Evolutionary conservation across 2,329 filamentous ascomycete genomes (phyloP), one percentile per base, ranked within the genome.

Genomic region (Pyrenophora seminiperda): DNA sequence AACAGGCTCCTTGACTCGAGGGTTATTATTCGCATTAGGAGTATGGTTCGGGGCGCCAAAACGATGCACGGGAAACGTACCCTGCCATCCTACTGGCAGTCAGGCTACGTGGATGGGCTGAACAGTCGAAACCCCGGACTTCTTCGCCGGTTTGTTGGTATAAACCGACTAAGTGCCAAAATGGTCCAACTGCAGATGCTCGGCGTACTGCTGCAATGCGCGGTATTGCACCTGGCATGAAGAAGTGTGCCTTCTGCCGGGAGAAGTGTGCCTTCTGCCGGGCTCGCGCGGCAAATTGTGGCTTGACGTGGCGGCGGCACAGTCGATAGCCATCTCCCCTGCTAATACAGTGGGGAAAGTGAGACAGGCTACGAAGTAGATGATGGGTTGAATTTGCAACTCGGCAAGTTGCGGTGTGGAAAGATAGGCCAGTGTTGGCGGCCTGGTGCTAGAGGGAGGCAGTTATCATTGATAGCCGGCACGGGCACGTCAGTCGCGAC

Each of bases 331-430:
- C 31, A 47, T 30, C 31, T 29, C 22, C 33, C 38, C 47, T 38
- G 31, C 24, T 22, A 30, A 32, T 31, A 38, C 24, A 17, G 29
- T 11, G 17, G 7, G 20, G 24, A 22, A 32, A 22, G 36, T 33
- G 22, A 29, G 11, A 27, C 24, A 41, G 5, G 13, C 37, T 31
- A n/a, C n/a, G n/a, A n/a, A n/a, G n/a, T n/a, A 17, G 36, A 9
- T 17, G 24, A 6, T 30, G 42, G 15, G 5, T 37, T 18, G 24
- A 13, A 2, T 27, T n/a, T 20, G 7, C 14, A 37, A 38, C 36
- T 22, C 7, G 13, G 7, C 18, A 52, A 48, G 33, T 34, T 48
- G 49, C 49, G 44, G 44, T 52, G 44, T 39, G 33, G 30, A 24
- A 36, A 4, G 20, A 14, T 19, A 18, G 38, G 3, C 19, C 33